Evolutionary conservation across 169 alveolate species (phyloP), one percentile per base, ranked within the genome.

Genomic region (Plasmodium chabaudi): DNA sequence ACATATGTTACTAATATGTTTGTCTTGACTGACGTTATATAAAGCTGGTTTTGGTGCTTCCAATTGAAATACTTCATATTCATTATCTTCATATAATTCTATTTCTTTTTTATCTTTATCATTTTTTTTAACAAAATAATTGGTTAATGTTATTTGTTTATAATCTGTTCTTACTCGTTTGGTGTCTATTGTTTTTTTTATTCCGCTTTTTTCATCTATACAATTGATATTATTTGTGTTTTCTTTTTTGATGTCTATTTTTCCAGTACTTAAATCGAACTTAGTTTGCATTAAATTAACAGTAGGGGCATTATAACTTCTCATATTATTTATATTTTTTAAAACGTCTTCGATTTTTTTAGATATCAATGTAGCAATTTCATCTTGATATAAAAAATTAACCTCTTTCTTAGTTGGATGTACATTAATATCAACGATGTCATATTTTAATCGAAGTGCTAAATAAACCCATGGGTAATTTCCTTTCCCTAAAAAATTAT

Each of bases 361-460:
- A 1, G 79, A 74, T 9, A 96, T 93, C 21, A 92, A 94, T 42
- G 88, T 79, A 1, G 94, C 61, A 0, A 95, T 93, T 59, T 96
- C 97, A 12, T 92, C 95, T 68, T 98, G 98, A 86, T 96, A 88
- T 63, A 94, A 87, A 75, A 98, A 97, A 67, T 92, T 93, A 0
- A 98, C 98, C 79, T 94, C 94, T 75, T 96, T 97, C 93, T 99
- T 99, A 44, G 99, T 97, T 10, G 99, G 99, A 79, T 98, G 99
- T 0, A 99, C 99, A 93, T 99, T 99, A 10, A 98, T 99, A 91
- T 99, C 99, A 19, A 99, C 91, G 21, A 94, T 59, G 23, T 94
- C 96, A 7, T 99, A 95, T 7, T 98, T 98, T 72, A 98, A 92
- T n/a, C 88, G 91, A n/a, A 98, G 71, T 17, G 99, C 94, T 56